A percentile compares a stretch with the other conserved stretches of the same genome.
Evolutionary conservation across 768 basidiomycete species (phyloP).

Genomic region (Tulasnella sp.): DNA sequence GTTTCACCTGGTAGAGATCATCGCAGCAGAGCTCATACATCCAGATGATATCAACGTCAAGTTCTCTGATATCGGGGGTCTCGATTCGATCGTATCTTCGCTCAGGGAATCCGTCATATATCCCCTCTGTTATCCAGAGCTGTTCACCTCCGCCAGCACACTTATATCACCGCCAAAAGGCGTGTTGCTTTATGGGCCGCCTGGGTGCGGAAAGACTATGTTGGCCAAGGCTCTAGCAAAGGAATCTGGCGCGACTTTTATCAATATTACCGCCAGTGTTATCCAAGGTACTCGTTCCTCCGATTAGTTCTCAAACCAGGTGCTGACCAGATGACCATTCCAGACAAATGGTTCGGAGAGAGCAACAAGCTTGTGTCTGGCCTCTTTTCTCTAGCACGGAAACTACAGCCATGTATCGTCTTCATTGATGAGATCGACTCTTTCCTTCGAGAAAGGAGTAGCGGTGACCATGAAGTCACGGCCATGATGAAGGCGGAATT

Average conservation of each 20-base stretch:
- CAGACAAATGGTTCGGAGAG: conserved; percentile 80
- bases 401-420: conserved; percentile 90
- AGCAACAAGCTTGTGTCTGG: conserved; percentile 93
- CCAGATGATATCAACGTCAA: conserved; percentile 74
- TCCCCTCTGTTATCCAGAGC: conserved; percentile 79
- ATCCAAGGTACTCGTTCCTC: conserved; percentile 1
- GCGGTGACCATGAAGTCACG: conserved; percentile 91
- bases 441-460: conserved; percentile 76
- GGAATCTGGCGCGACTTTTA: conserved; percentile 94
- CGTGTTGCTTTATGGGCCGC: conserved; percentile 92
- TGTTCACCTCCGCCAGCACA: conserved; percentile 51
- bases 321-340: conserved; percentile 36
- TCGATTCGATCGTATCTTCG: conserved; percentile 81
- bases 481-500: conserved; percentile 98
- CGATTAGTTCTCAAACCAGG: background rate
- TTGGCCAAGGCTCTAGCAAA: conserved; percentile 95
- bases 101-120: conserved; percentile 94
- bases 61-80: conserved; percentile 87
- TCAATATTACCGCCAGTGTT: conserved; percentile 53
- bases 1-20: conserved; percentile 43
- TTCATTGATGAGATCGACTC: conserved; percentile 99
- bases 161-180: conserved; percentile 91
- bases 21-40: conserved; percentile 87
- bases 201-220: conserved; percentile 97
- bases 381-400: conserved; percentile 84